Evolutionary conservation across 2,329 filamentous ascomycete genomes (phyloP).

Genomic region (Chrysoporthe cubensis): DNA sequence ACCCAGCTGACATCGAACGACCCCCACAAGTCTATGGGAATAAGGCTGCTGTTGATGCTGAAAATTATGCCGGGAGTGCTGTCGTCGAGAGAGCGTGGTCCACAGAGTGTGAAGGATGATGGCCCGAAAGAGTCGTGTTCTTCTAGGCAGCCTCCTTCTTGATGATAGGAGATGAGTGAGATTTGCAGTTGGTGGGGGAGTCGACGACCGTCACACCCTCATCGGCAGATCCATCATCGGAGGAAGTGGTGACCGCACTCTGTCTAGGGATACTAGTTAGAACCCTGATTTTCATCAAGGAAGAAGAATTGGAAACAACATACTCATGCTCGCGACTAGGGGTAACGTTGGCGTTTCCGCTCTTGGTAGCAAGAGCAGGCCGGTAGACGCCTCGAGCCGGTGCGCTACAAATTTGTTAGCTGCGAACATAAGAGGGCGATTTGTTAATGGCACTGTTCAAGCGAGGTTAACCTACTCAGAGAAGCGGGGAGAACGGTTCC

Average conservation of each 20-base stretch:
- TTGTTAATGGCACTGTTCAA: not conserved
- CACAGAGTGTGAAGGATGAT: constrained; percentile 31
- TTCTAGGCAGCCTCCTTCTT: constrained; percentile 46
- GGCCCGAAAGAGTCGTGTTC: constrained; percentile 32
- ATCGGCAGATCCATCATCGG: constrained; percentile 52
- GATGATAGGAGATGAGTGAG: constrained; percentile 55
- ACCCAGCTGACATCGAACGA: constrained; percentile 30
- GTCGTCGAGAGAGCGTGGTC: constrained; percentile 27
- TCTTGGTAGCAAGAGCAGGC: constrained; percentile 29
- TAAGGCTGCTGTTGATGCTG: constrained; percentile 28
- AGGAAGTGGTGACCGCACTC: constrained; percentile 47
- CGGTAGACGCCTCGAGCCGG: constrained; percentile 26
- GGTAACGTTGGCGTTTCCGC: constrained; percentile 26
- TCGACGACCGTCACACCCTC: constrained; percentile 61
- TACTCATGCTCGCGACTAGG: constrained; percentile 29
- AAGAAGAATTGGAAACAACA: constrained; percentile 13
- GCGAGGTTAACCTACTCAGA: constrained; percentile 31
- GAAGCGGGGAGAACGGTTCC: constrained; percentile 40
- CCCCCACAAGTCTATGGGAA: constrained; percentile 26
- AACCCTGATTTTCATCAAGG: constrained; percentile 37
- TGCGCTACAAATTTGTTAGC: constrained; percentile 25
- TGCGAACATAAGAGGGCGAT: constrained; percentile 18
- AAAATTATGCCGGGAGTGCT: constrained; percentile 28
- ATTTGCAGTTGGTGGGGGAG: constrained; percentile 48
- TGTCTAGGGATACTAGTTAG: constrained; percentile 38